Evolutionary conservation across 352 stramenopile genomes (phyloP), one percentile per base, ranked within the genome.

Genomic region (Phytophthora agathidicida): DNA sequence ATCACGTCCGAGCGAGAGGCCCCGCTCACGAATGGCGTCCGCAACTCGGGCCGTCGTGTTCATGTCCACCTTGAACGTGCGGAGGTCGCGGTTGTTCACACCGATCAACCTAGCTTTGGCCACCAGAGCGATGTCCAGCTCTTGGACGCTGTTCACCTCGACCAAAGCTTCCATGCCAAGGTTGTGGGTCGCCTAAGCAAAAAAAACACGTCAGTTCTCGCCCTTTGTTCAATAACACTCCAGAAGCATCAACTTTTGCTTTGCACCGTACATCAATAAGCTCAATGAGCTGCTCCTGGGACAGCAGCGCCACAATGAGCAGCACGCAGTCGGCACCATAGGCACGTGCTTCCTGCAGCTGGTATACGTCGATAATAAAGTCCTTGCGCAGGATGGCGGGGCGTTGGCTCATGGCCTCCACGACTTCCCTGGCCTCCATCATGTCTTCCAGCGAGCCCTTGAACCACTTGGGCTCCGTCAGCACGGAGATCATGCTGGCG

Each of bases 21-120:
- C 75, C 23, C 84, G 75, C 51, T 77, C 71, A 14, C 68, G 84
- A 52, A 98, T 88, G 16, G 84, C 80, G 5, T 92, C 74, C 10
- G 94, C 89, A 28, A 98, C 84, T 43, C 92, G 86, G 30, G 96
- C 88, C 0, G 97, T 99, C 24, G 91, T 98, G 60, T 90, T 82
- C 64, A 99, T 80, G 69, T 99, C 96, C 48, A 99, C 84, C 75
- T 99, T 95, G 67, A 99, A 99, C 20, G 96, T 99, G 64, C 98
- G 97, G 30, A 99, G 74, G 71, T 99, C 98, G 33, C 97, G 92
- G 85, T 99, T 99, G 73, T 99, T 99, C 7, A 99, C 96, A 19
- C 97, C 97, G 68, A 99, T 98, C 5, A 99, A 88, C 22, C 76
- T 88, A 2, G 97, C 95, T 35, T 93, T 91, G 5, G 91, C 91